A percentile compares a stretch with the other conserved stretches of the same genome.
These are phyloP conservation scores for Phytophthora cajani DNA, from an alignment of 352 stramenopile genomes.

Conservation along the genomic window DNA sequence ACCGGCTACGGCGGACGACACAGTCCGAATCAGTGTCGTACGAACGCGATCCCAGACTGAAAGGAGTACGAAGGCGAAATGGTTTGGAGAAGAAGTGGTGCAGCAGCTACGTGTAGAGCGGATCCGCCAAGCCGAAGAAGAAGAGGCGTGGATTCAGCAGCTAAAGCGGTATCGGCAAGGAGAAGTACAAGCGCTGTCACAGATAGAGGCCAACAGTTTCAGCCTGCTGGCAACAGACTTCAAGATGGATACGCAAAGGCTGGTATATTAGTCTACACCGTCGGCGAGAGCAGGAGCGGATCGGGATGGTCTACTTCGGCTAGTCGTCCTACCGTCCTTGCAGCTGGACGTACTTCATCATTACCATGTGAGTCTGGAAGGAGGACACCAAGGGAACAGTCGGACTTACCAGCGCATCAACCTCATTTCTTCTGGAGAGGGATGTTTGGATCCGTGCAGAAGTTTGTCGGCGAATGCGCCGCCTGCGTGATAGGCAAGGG, in stretches of 20 bases:
- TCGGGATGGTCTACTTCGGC: neutral
- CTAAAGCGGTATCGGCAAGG: neutral
- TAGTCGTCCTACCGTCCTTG: neutral
- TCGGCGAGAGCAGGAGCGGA: neutral
- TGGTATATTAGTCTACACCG: neutral
- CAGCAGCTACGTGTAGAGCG: neutral
- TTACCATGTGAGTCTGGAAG: conserved; percentile 1
- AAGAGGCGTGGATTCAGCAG: conserved; percentile 6
- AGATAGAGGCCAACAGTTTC: neutral
- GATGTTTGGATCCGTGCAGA: neutral
- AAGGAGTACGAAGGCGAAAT: neutral
- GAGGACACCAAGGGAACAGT: conserved; percentile 4
- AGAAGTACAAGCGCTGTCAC: neutral
- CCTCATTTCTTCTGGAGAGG: neutral
- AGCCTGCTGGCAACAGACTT: neutral
- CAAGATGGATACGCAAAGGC: too few species aligned
- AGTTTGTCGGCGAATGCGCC: neutral
- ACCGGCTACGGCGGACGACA: too few species aligned
- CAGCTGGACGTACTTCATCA: conserved; percentile 5
- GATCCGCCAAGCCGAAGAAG: neutral
- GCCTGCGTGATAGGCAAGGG: conserved; percentile 3
- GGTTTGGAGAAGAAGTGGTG: neutral
- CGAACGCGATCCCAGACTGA: too few species aligned
- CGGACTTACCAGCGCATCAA: neutral
- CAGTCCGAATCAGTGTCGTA: too few species aligned